Base-by-base conservation (phyloP, 805 yeast genomes). In the Yarrowia deformans region DNA sequence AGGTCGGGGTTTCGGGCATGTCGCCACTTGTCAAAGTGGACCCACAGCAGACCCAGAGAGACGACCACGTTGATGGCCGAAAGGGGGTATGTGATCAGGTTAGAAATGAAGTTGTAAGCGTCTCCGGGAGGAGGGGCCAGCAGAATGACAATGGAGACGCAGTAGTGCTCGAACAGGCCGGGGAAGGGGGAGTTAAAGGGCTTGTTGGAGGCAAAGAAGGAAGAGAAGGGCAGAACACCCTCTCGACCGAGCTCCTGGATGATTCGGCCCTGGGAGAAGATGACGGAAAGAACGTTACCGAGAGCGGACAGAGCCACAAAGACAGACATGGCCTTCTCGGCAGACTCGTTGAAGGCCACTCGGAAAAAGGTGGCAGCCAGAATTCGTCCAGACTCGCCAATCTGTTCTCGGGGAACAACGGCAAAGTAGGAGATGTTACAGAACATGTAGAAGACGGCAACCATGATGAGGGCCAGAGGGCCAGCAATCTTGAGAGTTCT, bases 81-180 rank as follows among this genome's bases (percentile, higher is more conserved):
- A 80, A 88, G 84, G 63, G 97, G 94, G 77, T 91, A 91, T 1
- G 94, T 87, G 73, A 90, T 88, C 81, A 91, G 82, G 79, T 91
- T 90, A 78, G 90, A 77, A 73, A 91, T 86, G 77, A 91, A 89
- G 78, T 90, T 89, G 81, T 90, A 91, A 60, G 96, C 96, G 76
- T 90, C 96, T 69, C 95, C 96, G 34, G 93, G 90, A 19, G 95
- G 94, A 50, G 91, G 91, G 4, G 94, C 95, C 56, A 90, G 75
- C 70, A 91, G 86, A 61, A 92, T 87, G 67, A 91, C 82, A 49
- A 89, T 79, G 80, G 93, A 90, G 18, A 90, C 88, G 56, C 88
- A 77, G 86, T 91, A 90, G 76, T 91, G 96, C 77, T 89, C 89
- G 73, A 88, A 82, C 67, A 91, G 80, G 66, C 94, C 96, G 52